Evolutionary conservation across 2,329 filamentous ascomycete species (phyloP), one percentile per base, ranked within the genome.

Genomic region (Arachnomyces sp.): DNA sequence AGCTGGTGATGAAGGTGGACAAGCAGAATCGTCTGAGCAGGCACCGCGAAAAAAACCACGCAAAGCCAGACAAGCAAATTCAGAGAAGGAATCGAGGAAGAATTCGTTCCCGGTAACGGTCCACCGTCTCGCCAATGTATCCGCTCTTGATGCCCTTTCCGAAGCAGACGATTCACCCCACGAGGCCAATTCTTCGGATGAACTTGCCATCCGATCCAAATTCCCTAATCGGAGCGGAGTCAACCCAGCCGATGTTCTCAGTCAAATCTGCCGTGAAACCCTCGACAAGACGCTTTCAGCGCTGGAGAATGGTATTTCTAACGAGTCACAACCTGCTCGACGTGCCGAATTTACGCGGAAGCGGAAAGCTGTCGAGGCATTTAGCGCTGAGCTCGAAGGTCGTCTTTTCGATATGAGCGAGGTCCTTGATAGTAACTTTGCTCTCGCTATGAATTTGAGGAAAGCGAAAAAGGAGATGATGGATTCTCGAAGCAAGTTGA

Each of bases 361-460:
- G 43, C 59, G 64, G 44, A 69, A 68, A 39, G 65, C 69, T 4
- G 62, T 74, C 1, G 59, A 72, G 29, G 61, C 63, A 4, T 76
- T 71, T 50, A 64, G 66, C 11, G 56, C 63, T 7, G 68, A 71
- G 36, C 55, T 77, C 13, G 66, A 68, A 13, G 66, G 69, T 18
- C 65, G 69, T 15, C 54, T 77, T 2, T 65, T 75, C 34, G 67
- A 71, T 32, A 55, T 76, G 18, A 73, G 71, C 43, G 70, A 72
- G 46, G 65, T 72, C 15, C 63, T 74, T 3, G 69, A 75, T 43
- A 67, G 69, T 39, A 67, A 73, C 34, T 68, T 65, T 42, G 56
- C 63, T 2, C 61, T 73, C 16, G 63, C 65, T 17, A 59, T 65
- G 36, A 66, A 69, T 41, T 49, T 71, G 34, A 69, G 65, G 42